phyloP scores from a whole-genome alignment of 2,329 filamentous ascomycete genomes.

The Penicillium rolfsii region DNA sequence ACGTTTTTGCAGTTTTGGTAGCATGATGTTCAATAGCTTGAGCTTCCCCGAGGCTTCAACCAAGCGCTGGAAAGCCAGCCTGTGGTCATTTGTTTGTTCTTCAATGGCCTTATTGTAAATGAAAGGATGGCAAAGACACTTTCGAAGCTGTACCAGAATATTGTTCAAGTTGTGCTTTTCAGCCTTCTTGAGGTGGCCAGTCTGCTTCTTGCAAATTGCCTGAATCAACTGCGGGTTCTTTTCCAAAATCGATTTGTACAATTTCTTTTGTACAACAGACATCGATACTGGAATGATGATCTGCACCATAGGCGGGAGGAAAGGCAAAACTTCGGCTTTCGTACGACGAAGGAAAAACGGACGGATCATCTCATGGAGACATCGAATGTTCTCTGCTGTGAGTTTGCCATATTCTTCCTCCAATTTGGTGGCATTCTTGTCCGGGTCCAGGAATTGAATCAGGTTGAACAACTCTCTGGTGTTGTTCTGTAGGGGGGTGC shows the following conservation, averaged over 20 bases:
- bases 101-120: slow-evolving; percentile 91
- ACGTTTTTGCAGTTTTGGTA: slow-evolving; percentile 81
- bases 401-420: slow-evolving; percentile 78
- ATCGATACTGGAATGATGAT: slow-evolving; percentile 96
- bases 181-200: slow-evolving; percentile 62
- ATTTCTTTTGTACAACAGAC: slow-evolving; percentile 88
- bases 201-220: slow-evolving; percentile 73
- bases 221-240: slow-evolving; percentile 89
- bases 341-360: slow-evolving; percentile 75
- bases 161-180: slow-evolving; percentile 87
- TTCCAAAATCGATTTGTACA: slow-evolving; percentile 90
- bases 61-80: slow-evolving; percentile 73
- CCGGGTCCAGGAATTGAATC: slow-evolving; percentile 86
- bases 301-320: slow-evolving; percentile 89
- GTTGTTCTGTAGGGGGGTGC: slow-evolving; percentile 84
- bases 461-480: slow-evolving; percentile 93
- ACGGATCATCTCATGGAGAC: slow-evolving; percentile 81
- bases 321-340: slow-evolving; percentile 86
- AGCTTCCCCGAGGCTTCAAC: slow-evolving; percentile 92
- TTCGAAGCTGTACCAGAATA: slow-evolving; percentile 91
- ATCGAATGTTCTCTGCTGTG: slow-evolving; percentile 76
- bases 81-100: slow-evolving; percentile 68
- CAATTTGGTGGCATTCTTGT: slow-evolving; percentile 69
- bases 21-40: slow-evolving; percentile 77
- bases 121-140: slow-evolving; percentile 94